Evolutionary conservation across 108 stramenopile genomes (phyloP), one percentile per base, ranked within the genome.

Genomic region (Nitzschia sp.): DNA sequence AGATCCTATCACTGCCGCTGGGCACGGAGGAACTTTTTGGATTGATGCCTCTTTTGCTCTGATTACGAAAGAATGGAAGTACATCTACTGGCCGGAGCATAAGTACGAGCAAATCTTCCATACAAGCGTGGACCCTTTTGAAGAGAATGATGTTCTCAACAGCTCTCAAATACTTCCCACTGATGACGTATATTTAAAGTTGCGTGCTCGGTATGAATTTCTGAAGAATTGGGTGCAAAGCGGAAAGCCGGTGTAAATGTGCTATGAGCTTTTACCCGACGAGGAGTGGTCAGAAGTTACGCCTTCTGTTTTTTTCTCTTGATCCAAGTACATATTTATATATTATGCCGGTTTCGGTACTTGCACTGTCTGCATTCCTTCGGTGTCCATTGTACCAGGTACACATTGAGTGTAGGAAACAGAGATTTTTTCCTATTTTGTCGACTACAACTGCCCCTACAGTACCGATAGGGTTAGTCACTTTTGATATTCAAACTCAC

Each of bases 31-130:
- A 35, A 52, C 27, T 0, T 30, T 63, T 25, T 65, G 54, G 30
- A 89, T 93, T 29, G 89, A 90, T 53, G 83, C 88, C 26, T 77
- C 75, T 9, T 80, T 87, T 59, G 93, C 93, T 15, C 71, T 94
- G 25, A 84, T 91, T n/a, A 83, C 86, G 8, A 91, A 94, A 56
- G 69, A 80, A 35, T 78, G 58, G 62, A 86, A 86, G 72, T 91
- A 89, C 70, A 85, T 94, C 26, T 79, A 80, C 31, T 94, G 93
- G 93, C 90, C 89, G n/a, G 71, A 91, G 57, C 80, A 80, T 45
- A 53, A 88, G 2, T 80, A 84, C 38, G 88, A 91, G 45, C 93
- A 94, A 64, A 53, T 94, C 25, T 94, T 91, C 61, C 83, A 91
- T 63, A 53, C 89, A 27, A 69, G 62, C 9, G 73, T 80, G 23